Base-by-base conservation (phyloP, 495 filamentous ascomycete genomes). In the Podospora sp. region DNA sequence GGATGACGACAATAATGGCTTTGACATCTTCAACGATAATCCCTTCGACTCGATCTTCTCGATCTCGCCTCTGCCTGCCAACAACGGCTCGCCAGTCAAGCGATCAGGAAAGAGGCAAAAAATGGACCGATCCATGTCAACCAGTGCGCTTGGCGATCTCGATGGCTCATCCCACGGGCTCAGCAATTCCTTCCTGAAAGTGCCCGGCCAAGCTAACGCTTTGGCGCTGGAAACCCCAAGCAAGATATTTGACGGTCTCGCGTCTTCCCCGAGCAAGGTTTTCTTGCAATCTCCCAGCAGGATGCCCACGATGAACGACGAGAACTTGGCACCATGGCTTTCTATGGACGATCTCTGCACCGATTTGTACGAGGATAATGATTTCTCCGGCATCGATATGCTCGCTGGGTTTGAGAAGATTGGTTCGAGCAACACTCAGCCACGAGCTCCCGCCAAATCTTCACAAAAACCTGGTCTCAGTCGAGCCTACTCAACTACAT, bases 341-440 rank as follows among this genome's bases (percentile, higher is more conserved):
- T 78, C 70, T n/a, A 67, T 82, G 24, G 86, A 89, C 29, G 86
- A 84, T 33, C 83, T 85, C 53, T 86, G 83, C 69, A 78, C 80
- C 0, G 87, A 85, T 7, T 81, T 84, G 67, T 76, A 87, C 25
- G 79, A 81, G 6, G 83, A 92, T 51, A 87, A 88, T 59, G 90
- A 91, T 60, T 84, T 88, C 22, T 82, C 87, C 35, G 91, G 89
- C 1, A 83, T 96, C 55, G 93, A 97, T 77, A 89, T 98, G 63
- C 83, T 94, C 61, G 90, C 93, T 74, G 93, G 92, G 7, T 97
- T 97, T 72, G 89, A 92, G 76, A 93, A 92, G 77, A 97, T 97
- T 77, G 92, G 92, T 64, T 87, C 78, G 57, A 80, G 64, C 69
- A 77, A 63, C 24, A 52, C 62, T 49, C 73, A 76, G 65, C 72